Evolutionary conservation across 768 basidiomycete genomes (phyloP).

Genomic region (Rhizopogon rudus): DNA sequence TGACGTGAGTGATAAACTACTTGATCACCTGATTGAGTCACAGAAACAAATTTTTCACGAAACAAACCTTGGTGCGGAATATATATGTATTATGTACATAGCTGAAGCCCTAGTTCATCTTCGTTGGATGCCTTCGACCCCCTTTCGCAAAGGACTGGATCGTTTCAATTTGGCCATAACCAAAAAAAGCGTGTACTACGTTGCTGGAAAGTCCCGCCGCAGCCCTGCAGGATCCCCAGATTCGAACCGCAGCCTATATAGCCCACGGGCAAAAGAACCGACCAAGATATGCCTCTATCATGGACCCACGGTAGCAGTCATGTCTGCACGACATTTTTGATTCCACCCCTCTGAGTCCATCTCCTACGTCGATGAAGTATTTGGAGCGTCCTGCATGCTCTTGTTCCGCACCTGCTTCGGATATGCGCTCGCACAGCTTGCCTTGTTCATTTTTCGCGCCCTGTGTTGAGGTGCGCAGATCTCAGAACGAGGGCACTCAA

Average conservation of each 20-base stretch:
- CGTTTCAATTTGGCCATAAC: constrained; percentile 14
- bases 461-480: constrained; percentile 25
- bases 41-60: constrained; percentile 37
- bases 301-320: too few species aligned
- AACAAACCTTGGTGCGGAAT: constrained; percentile 33
- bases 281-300: constrained; percentile 2
- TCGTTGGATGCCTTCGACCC: constrained; percentile 38
- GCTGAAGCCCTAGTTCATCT: constrained; percentile 33
- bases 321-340: too few species aligned
- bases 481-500: constrained; percentile 7
- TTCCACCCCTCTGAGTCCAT: constrained; percentile 17
- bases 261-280: constrained; percentile 27
- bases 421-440: constrained; percentile 18
- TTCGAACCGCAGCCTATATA: constrained; percentile 27
- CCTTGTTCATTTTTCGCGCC: constrained; percentile 23
- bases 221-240: not conserved
- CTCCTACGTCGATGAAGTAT: constrained; percentile 37
- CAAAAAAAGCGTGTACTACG: constrained; percentile 36
- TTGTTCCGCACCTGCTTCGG: constrained; percentile 23
- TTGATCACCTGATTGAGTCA: too few species aligned
- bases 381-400: constrained; percentile 32
- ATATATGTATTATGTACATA: constrained; percentile 19
- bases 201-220: constrained; percentile 26
- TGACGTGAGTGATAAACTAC: constrained; percentile 26
- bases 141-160: constrained; percentile 26